Conservation (phyloP, 495 filamentous ascomycete genomes). For the Aspergillus kassunensis region DNA sequence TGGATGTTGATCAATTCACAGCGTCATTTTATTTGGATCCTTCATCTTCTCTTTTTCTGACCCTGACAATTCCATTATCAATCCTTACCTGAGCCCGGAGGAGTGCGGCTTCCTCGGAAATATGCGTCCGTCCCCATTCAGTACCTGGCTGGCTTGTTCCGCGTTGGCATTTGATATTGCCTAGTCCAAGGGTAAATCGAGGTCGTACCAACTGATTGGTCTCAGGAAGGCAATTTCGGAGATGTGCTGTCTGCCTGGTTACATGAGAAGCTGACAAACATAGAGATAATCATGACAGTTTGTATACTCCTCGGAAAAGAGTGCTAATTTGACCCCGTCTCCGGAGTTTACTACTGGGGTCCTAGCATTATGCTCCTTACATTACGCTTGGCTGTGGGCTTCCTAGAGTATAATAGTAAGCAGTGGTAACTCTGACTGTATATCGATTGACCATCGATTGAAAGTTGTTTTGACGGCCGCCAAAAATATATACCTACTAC, state of each 20-base stretch:
- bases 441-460: too few relatives aligned
- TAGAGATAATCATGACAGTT: not conserved
- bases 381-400: too few relatives aligned
- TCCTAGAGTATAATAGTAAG: too few relatives aligned
- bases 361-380: too few relatives aligned
- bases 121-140: not conserved
- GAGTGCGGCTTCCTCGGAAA: constrained; percentile 12
- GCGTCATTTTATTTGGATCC: too few relatives aligned
- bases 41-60: not conserved
- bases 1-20: too few relatives aligned
- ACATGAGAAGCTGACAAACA: not conserved
- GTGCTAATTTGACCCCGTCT: too few relatives aligned
- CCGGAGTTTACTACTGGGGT: too few relatives aligned
- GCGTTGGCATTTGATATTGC: not conserved
- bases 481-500: too few relatives aligned
- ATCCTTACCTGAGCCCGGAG: not conserved
- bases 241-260: not conserved
- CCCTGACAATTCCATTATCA: constrained; percentile 9
- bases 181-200: not conserved
- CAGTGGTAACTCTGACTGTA: too few relatives aligned
- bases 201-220: not conserved
- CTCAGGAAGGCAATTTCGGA: not conserved
- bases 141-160: not conserved
- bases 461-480: too few relatives aligned
- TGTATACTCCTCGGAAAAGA: not conserved